Conservation (phyloP, 306 rosid species). For the Heteromeles arbutifolia region DNA sequence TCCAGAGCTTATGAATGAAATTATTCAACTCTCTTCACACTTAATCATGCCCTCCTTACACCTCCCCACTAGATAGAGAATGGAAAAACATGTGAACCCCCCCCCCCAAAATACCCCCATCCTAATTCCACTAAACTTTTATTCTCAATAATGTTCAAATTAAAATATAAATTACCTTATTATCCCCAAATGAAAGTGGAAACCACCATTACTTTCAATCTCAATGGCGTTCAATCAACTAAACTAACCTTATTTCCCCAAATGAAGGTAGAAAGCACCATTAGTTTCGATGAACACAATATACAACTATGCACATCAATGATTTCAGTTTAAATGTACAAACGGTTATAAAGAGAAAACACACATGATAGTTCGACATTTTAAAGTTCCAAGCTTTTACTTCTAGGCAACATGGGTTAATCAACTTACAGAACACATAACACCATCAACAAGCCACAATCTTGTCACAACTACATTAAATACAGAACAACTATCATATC, state of each 20-base stretch:
- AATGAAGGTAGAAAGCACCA: not conserved
- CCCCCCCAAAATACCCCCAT: too few relatives aligned
- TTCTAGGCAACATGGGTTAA: not conserved
- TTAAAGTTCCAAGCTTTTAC: not conserved
- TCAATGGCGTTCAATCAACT: too few relatives aligned
- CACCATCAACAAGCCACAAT: not conserved
- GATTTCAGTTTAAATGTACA: not conserved
- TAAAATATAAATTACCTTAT: too few relatives aligned
- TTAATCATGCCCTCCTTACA: too few relatives aligned
- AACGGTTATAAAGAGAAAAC: not conserved
- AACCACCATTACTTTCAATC: too few relatives aligned
- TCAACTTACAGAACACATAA: not conserved
- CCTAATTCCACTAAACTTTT: too few relatives aligned
- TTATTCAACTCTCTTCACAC: too few relatives aligned
- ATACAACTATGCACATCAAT: not conserved
- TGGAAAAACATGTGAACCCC: too few relatives aligned
- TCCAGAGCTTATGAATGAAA: too few relatives aligned
- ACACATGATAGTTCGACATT: not conserved
- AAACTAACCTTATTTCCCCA: not conserved
- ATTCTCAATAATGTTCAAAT: too few relatives aligned
- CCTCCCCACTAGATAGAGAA: too few relatives aligned
- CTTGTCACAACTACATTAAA: not conserved
- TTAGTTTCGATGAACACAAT: not conserved
- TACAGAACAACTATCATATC: not conserved
- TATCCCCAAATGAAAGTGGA: too few relatives aligned